These are phyloP conservation scores for Talaromyces ruber DNA, from an alignment of 495 filamentous ascomycete species.

Conservation along the genomic window DNA sequence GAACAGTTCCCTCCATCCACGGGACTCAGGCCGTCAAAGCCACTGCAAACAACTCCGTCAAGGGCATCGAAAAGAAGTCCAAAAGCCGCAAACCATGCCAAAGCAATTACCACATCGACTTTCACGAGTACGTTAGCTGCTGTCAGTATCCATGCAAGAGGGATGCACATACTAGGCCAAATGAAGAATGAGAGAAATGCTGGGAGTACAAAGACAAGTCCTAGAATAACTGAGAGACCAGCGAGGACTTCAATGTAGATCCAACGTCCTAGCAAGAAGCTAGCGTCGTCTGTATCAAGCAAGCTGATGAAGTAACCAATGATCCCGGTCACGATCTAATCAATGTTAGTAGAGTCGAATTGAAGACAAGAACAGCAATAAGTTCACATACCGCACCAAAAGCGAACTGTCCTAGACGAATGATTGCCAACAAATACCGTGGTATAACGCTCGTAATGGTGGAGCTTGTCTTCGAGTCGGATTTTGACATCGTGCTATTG, in stretches of 20 bases:
- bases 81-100: slow-evolving; percentile 57
- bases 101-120: slow-evolving; percentile 49
- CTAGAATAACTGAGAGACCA: slow-evolving; percentile 41
- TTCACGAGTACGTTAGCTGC: not conserved
- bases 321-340: slow-evolving; percentile 46
- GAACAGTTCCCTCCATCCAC: slow-evolving; percentile 32
- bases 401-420: slow-evolving; percentile 35
- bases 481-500: not conserved
- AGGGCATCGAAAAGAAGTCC: slow-evolving; percentile 52
- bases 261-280: slow-evolving; percentile 40
- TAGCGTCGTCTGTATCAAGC: slow-evolving; percentile 14
- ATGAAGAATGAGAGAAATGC: slow-evolving; percentile 36
- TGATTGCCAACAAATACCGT: slow-evolving; percentile 39
- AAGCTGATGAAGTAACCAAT: slow-evolving; percentile 43
- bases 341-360: not conserved
- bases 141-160: not conserved
- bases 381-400: slow-evolving; percentile 27
- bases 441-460: slow-evolving; percentile 35
- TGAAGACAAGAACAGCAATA: not conserved
- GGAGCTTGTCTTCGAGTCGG: not conserved
- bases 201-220: slow-evolving; percentile 47
- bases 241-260: slow-evolving; percentile 55
- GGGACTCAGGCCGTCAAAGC: slow-evolving; percentile 41
- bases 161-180: slow-evolving; percentile 28
- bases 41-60: slow-evolving; percentile 42